phyloP scores from a whole-genome alignment of 2,329 filamentous ascomycete species.

The Colletotrichum sp. region DNA sequence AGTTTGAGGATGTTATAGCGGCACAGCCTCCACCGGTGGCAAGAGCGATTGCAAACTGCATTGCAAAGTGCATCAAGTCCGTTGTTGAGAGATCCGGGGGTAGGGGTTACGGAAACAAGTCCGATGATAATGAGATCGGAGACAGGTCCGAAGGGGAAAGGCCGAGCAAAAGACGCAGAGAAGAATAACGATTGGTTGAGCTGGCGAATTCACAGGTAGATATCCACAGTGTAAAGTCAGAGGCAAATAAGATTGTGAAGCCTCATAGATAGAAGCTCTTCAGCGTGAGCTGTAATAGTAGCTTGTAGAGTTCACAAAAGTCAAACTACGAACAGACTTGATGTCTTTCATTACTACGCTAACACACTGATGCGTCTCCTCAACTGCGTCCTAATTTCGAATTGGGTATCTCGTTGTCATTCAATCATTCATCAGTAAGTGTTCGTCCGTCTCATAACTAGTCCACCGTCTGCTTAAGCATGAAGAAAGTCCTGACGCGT shows the following conservation, averaged over 20 bases:
- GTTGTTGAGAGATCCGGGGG: not conserved
- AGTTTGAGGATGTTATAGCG: rapidly evolving
- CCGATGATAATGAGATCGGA: not conserved
- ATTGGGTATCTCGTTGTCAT: not conserved
- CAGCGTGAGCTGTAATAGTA: not conserved
- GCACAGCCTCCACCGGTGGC: not conserved
- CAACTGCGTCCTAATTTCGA: not conserved
- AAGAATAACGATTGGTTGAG: not conserved
- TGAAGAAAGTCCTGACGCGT: not conserved
- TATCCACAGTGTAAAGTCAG: not conserved
- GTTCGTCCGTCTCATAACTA: not conserved
- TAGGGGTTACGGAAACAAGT: not conserved
- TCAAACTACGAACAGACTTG: not conserved
- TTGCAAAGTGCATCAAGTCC: not conserved
- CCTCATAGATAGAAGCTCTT: not conserved
- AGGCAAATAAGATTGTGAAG: not conserved
- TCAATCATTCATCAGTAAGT: not conserved
- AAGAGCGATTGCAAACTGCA: not conserved
- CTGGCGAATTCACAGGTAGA: not conserved
- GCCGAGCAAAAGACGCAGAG: not conserved
- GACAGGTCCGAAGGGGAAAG: not conserved
- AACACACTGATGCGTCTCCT: not conserved
- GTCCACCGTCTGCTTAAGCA: not conserved
- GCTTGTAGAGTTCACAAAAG: not conserved
- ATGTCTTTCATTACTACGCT: not conserved